Conservation (phyloP, 345 rosid species). For the Sisymbrium altissimum region DNA sequence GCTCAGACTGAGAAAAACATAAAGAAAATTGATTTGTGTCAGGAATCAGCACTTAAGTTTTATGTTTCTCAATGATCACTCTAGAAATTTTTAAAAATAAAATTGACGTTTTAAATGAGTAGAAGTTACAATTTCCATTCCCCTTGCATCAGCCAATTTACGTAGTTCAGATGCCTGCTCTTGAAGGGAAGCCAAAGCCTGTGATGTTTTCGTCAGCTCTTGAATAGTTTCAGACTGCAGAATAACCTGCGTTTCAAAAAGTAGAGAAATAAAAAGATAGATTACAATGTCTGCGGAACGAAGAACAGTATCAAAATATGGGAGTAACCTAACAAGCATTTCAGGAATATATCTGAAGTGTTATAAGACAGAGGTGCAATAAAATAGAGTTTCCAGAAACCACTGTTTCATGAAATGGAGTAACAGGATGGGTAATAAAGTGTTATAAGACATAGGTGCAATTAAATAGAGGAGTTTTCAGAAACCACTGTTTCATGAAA, state of each 20-base stretch:
- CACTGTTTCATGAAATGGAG: not conserved
- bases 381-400: not conserved
- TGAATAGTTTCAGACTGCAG: conserved; percentile 94
- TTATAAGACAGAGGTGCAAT: not conserved
- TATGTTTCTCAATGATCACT: not conserved
- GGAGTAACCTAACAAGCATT: not conserved
- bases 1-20: conserved; percentile 51
- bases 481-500: not conserved
- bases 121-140: conserved; percentile 61
- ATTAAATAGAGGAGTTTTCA: not conserved
- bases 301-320: not conserved
- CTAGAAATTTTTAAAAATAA: not conserved
- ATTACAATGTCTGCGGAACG: not conserved
- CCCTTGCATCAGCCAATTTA: conserved; percentile 54
- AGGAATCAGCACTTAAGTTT: not conserved
- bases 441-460: not conserved
- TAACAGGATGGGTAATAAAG: not conserved
- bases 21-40: conserved; percentile 18
- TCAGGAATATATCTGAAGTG: not conserved
- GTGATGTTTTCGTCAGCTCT: conserved; percentile 85
- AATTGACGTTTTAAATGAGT: conserved; percentile 1
- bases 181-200: conserved; percentile 64
- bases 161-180: conserved; percentile 72
- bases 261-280: not conserved
- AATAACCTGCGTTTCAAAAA: conserved; percentile 58